These are phyloP conservation scores for Aspergillus latus DNA, from an alignment of 2,329 filamentous ascomycete genomes.

Conservation along the genomic window DNA sequence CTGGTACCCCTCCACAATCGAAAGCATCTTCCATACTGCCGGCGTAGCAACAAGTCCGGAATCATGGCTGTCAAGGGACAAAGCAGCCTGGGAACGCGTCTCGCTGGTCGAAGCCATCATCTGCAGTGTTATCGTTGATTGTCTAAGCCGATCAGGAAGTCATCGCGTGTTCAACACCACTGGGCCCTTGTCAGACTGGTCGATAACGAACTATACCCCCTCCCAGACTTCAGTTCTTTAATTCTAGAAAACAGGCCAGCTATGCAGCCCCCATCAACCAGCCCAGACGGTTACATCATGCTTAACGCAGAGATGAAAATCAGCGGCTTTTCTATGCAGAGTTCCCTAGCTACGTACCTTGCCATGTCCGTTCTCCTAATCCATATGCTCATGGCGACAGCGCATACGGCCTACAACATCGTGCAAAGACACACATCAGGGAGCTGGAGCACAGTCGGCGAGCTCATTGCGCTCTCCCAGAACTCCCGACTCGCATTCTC, in stretches of 20 bases:
- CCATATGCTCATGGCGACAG: conserved; percentile 1
- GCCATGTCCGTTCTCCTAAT: conserved; percentile 7
- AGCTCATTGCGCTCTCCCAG: conserved; percentile 10
- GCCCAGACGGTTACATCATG: background rate
- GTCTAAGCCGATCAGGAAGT: conserved; percentile 10
- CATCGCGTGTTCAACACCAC: conserved; percentile 8
- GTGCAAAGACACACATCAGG: conserved; percentile 1
- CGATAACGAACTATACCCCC: conserved; percentile 2
- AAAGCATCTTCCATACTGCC: conserved; percentile 9
- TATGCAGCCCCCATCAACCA: background rate
- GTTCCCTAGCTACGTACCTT: conserved; percentile 6
- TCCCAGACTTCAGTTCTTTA: conserved; percentile 1
- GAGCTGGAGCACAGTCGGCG: conserved; percentile 10
- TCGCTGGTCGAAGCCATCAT: conserved; percentile 9
- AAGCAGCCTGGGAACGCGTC: background rate
- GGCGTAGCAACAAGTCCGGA: background rate
- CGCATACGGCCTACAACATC: conserved; percentile 4
- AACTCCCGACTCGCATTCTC: conserved; percentile 7
- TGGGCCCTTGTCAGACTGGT: background rate
- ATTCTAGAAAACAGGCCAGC: conserved; percentile 5
- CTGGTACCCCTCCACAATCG: conserved; percentile 9
- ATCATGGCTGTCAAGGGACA: background rate
- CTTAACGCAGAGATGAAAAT: conserved; percentile 6
- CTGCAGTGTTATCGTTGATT: conserved; percentile 10
- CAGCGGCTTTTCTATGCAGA: conserved; percentile 12